Evolutionary conservation across 345 rosid genomes (phyloP).

Genomic region (Camelina laxa): DNA sequence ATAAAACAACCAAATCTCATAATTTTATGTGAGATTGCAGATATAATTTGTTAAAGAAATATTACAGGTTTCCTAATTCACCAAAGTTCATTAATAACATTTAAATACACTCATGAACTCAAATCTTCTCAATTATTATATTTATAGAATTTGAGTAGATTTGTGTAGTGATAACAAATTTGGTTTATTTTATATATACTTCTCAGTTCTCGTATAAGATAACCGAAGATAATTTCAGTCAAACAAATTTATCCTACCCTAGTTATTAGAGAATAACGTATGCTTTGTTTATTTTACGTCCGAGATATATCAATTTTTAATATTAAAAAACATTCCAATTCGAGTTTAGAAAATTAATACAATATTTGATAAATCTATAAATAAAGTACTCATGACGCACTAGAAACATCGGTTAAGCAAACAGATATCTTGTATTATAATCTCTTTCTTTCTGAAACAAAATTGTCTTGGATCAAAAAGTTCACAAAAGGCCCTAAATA

Average conservation of each 20-base stretch:
- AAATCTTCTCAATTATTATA: not conserved
- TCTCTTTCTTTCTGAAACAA: not conserved
- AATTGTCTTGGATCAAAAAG: not conserved
- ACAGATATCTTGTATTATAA: not conserved
- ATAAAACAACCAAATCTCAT: too few species aligned
- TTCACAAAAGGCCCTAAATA: not conserved
- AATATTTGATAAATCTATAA: not conserved
- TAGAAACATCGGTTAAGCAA: not conserved
- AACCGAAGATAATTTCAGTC: not conserved
- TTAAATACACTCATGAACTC: not conserved
- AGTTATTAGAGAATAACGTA: too few species aligned
- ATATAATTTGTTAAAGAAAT: too few species aligned
- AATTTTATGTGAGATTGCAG: too few species aligned
- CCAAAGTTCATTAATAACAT: too few species aligned
- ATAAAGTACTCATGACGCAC: constrained; percentile 3
- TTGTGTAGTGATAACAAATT: not conserved
- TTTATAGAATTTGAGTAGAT: not conserved
- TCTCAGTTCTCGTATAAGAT: not conserved
- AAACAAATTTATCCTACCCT: not conserved
- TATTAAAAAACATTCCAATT: too few species aligned
- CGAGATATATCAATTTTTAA: too few species aligned
- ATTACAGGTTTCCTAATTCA: too few species aligned
- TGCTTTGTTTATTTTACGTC: too few species aligned
- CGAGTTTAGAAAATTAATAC: too few species aligned
- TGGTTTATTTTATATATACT: not conserved